Evolutionary conservation across 345 rosid genomes (phyloP).

Genomic region (Lepidium sativum): DNA sequence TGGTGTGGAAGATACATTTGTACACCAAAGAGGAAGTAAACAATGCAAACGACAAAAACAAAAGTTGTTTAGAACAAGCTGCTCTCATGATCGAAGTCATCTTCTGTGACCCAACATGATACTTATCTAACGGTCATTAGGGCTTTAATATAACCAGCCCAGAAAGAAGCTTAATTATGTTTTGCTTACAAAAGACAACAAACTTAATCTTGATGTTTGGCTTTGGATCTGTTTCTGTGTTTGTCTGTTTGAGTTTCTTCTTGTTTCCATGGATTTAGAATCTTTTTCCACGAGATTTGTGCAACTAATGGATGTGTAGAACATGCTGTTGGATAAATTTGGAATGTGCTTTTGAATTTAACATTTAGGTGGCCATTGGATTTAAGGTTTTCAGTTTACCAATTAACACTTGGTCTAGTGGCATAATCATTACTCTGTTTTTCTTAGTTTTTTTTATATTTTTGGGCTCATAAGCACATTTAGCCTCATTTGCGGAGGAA

Average conservation of each 20-base stretch:
- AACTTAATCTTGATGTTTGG: neutral
- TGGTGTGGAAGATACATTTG: constrained; percentile 76
- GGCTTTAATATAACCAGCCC: constrained; percentile 23
- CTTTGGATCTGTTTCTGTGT: constrained; percentile 2
- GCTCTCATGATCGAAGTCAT: constrained; percentile 59
- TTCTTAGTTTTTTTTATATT: too few relatives aligned
- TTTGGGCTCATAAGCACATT: too few relatives aligned
- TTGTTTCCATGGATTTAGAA: neutral
- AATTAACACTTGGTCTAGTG: neutral
- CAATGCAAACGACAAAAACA: constrained; percentile 80
- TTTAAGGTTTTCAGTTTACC: neutral
- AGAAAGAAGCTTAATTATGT: neutral
- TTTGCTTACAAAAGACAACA: neutral
- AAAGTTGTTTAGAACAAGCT: constrained; percentile 87
- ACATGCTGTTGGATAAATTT: neutral
- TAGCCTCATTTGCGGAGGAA: too few relatives aligned
- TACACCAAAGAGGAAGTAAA: constrained; percentile 82
- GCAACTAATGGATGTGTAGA: constrained; percentile 1
- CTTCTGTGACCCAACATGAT: constrained; percentile 82
- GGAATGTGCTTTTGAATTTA: neutral
- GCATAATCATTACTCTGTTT: too few relatives aligned
- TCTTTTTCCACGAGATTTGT: neutral
- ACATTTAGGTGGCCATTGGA: neutral
- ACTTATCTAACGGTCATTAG: constrained; percentile 51
- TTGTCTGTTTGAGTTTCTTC: neutral